Evolutionary conservation across 805 yeast genomes (phyloP), one percentile per base, ranked within the genome.

Genomic region (Candida odintsovae): DNA sequence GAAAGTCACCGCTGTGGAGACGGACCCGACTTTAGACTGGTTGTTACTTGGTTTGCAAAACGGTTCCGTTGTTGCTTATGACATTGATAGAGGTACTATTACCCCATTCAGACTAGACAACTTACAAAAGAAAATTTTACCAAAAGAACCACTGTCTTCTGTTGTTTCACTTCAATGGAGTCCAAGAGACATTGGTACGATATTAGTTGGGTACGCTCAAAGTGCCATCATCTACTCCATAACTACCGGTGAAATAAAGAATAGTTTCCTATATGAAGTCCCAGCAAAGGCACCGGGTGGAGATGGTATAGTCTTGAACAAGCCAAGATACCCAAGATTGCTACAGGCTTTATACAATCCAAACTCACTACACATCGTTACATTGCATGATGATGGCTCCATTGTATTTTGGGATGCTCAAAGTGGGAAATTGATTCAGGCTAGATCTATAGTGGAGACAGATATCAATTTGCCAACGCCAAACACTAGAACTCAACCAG

Each of bases 1-100:
- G 1, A 71, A 76, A 12, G 75, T 90, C n/a, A 73, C 86, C 1
- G 74, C 86, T 3, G 70, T 83, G 13, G 94, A 79, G 48, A 65
- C 85, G 1, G 99, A 94, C 58, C 97, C 97, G 2, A 75, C 95
- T 0, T 63, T 94, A 52, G 97, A 90, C 64, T 94, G 94, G 88
- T 66, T 92, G 15, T 72, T 84, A 40, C 57, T 92, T 19, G 99
- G 98, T 3, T 68, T 88, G 44, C 75, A 78, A 41, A 89, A 82
- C 62, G 99, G 99, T 2, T 63, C 78, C 3, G 65, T 86, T 2
- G 64, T 80, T 26, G 81, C 83, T 9, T 92, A 76, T 59, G 96
- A 94, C 62, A 81, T 92, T 16, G 97, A 90, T 59, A 72, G 95
- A 33, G 86, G 90, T 29, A 57, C 61, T 23, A 63, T 82, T 52